phyloP scores from a whole-genome alignment of 768 basidiomycete species.

The Boletus vinaceobasis region DNA sequence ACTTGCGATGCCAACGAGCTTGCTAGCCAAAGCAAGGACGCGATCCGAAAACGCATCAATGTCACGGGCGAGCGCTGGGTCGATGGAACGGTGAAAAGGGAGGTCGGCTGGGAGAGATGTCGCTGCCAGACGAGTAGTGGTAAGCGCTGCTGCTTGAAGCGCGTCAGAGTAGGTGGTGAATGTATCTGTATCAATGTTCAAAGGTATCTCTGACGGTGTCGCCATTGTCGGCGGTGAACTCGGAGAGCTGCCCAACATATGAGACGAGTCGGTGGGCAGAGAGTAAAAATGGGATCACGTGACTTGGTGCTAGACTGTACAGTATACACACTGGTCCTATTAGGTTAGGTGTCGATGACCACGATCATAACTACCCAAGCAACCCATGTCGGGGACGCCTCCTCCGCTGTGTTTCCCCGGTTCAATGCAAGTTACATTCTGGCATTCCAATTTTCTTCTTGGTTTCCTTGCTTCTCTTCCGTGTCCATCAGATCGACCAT shows the following conservation, averaged over 20 bases:
- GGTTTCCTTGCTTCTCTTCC: conserved; percentile 71
- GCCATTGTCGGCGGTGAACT: conserved; percentile 11
- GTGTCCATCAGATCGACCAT: conserved; percentile 70
- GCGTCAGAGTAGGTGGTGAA: conserved; percentile 56
- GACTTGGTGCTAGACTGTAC: not conserved
- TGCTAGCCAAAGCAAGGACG: conserved; percentile 64
- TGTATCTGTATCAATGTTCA: conserved; percentile 19
- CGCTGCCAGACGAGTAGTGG: conserved; percentile 59
- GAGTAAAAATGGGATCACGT: conserved; percentile 13
- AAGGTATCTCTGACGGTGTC: not conserved
- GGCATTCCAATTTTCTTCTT: conserved; percentile 78
- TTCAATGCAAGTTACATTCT: conserved; percentile 53
- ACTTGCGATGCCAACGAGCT: conserved; percentile 52
- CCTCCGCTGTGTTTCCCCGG: conserved; percentile 43
- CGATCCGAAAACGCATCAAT: conserved; percentile 68
- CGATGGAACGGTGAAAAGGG: conserved; percentile 86
- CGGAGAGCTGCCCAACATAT: not conserved
- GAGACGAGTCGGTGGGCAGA: not conserved
- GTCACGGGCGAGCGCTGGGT: conserved; percentile 61
- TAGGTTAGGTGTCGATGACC: not conserved
- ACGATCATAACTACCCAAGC: not conserved
- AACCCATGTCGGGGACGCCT: not conserved
- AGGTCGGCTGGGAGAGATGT: conserved; percentile 68
- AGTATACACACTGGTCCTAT: too few species aligned
- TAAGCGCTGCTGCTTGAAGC: conserved; percentile 60